Conservation (phyloP, 2,329 filamentous ascomycete species). For the Talaromyces sp. region DNA sequence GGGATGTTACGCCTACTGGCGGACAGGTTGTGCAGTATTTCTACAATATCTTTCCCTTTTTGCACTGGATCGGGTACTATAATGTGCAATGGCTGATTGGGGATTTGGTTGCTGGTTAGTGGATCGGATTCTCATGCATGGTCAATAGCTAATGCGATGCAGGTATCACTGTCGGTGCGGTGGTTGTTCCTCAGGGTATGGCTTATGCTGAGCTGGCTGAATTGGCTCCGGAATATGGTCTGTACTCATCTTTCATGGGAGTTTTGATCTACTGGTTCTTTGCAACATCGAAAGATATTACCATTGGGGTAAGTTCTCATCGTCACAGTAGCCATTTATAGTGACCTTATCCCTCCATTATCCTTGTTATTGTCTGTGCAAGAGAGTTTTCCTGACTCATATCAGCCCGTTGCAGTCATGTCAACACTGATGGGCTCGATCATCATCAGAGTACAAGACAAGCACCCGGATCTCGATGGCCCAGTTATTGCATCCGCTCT, state of each 20-base stretch:
- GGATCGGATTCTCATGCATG: too few relatives aligned
- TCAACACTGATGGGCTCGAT: slow-evolving; percentile 87
- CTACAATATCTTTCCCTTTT: slow-evolving; percentile 76
- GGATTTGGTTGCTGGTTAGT: slow-evolving; percentile 71
- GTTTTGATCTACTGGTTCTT: slow-evolving; percentile 97
- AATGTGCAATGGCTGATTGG: slow-evolving; percentile 84
- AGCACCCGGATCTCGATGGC: slow-evolving; percentile 57
- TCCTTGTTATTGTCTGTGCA: too few relatives aligned
- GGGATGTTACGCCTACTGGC: slow-evolving; percentile 61
- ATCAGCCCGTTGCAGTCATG: slow-evolving; percentile 81
- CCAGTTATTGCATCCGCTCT: slow-evolving; percentile 72
- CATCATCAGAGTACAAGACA: slow-evolving; percentile 61
- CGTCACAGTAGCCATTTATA: too few relatives aligned
- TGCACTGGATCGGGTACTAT: slow-evolving; percentile 80
- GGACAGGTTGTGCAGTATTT: slow-evolving; percentile 61
- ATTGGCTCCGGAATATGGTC: slow-evolving; percentile 78
- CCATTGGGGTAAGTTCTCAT: slow-evolving; percentile 75
- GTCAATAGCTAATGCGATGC: too few relatives aligned
- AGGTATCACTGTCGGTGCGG: slow-evolving; percentile 72
- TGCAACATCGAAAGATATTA: slow-evolving; percentile 97
- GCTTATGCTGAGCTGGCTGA: slow-evolving; percentile 85
- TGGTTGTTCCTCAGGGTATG: slow-evolving; percentile 96
- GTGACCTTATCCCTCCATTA: too few relatives aligned
- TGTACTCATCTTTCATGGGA: slow-evolving; percentile 96
- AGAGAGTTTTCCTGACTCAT: too few relatives aligned